Conservation (phyloP, 352 stramenopile genomes). For the Saprolegnia diclina region DNA sequence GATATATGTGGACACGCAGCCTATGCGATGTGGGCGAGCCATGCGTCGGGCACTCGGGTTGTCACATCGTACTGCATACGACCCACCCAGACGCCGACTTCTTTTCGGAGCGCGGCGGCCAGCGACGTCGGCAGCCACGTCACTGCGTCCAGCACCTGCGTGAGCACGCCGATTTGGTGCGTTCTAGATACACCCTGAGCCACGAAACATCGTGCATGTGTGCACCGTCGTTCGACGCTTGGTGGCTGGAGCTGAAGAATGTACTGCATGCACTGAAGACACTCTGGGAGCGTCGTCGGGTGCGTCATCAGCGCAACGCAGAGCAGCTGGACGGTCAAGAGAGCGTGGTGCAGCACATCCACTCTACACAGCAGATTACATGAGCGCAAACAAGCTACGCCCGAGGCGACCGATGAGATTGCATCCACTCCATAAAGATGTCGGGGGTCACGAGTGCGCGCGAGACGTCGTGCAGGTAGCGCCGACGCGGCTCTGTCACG, state of each 20-base stretch:
- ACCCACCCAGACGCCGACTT: background rate
- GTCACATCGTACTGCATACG: background rate
- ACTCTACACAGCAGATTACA: background rate
- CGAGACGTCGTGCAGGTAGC: background rate
- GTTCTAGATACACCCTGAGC: background rate
- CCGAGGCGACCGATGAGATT: background rate
- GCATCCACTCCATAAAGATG: background rate
- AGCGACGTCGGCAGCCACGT: background rate
- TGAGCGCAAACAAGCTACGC: too few species aligned
- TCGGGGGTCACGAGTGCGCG: background rate
- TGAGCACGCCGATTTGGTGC: background rate
- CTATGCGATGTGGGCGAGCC: background rate
- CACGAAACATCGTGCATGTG: background rate
- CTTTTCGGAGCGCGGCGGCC: background rate
- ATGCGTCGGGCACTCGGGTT: background rate
- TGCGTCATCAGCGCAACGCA: background rate
- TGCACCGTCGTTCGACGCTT: background rate
- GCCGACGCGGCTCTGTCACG: background rate
- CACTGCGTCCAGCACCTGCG: background rate
- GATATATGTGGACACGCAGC: background rate
- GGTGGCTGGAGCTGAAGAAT: conserved; percentile 3
- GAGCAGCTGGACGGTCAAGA: background rate
- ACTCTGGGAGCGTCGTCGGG: background rate
- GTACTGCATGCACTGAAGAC: conserved; percentile 2
- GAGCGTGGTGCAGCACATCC: background rate